phyloP scores from a whole-genome alignment of 2,329 filamentous ascomycete species.

The Elsinoe australis region DNA sequence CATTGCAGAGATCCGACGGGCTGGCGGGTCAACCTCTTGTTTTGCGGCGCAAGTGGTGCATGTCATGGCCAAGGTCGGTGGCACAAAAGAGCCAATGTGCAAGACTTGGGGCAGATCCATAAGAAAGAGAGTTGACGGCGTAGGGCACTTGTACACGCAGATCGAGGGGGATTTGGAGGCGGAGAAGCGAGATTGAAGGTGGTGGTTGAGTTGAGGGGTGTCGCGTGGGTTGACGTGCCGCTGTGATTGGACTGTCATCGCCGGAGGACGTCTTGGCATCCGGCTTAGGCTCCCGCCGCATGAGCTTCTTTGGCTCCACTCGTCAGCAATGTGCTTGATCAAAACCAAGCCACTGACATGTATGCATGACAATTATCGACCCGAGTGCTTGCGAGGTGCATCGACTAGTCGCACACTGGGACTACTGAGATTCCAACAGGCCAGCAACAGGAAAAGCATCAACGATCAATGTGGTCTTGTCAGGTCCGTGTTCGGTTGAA shows the following conservation, averaged over 20 bases:
- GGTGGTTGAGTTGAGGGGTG: slow-evolving; percentile 4
- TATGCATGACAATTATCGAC: background rate
- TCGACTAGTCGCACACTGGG: background rate
- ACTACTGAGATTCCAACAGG: too few relatives aligned
- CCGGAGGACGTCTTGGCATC: slow-evolving; percentile 8
- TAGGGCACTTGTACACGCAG: background rate
- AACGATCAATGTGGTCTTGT: background rate
- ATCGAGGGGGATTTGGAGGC: slow-evolving; percentile 10
- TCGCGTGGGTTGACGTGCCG: slow-evolving; percentile 12
- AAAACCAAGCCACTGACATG: slow-evolving; percentile 2
- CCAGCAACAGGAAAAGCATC: background rate
- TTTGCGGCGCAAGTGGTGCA: slow-evolving; percentile 7
- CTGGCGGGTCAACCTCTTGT: slow-evolving; percentile 10
- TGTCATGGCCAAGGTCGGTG: slow-evolving; percentile 4
- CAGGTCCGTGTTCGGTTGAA: background rate
- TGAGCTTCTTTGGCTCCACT: slow-evolving; percentile 5
- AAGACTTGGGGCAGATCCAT: background rate
- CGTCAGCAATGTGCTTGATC: background rate
- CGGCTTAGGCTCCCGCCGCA: background rate
- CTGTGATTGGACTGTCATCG: background rate
- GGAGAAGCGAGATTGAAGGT: slow-evolving; percentile 12
- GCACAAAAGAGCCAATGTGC: background rate
- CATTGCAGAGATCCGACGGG: slow-evolving; percentile 3
- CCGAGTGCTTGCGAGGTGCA: background rate
- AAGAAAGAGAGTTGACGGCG: background rate